Percentiles rank a stretch among this genome's conserved stretches.
These are phyloP conservation scores for Spatholobus suberectus DNA, from an alignment of 306 rosid species.

Conservation along the genomic window DNA sequence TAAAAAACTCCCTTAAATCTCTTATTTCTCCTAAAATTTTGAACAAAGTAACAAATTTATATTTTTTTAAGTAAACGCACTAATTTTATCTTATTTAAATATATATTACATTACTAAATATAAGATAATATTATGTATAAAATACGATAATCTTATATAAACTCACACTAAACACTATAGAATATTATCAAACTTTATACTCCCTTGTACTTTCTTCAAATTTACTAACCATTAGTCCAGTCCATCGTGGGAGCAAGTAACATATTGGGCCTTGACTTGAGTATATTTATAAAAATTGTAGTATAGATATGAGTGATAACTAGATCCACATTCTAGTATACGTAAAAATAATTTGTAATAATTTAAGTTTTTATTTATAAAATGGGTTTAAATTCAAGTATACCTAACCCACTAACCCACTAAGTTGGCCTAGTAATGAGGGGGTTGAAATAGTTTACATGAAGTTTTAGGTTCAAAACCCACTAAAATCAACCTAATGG, in stretches of 20 bases:
- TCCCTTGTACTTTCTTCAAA: not conserved
- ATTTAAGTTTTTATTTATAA: not conserved
- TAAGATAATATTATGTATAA: not conserved
- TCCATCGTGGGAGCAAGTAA: not conserved
- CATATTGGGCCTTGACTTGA: not conserved
- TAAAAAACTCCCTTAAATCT: not conserved
- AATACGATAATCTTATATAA: too few relatives aligned
- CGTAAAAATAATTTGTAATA: not conserved
- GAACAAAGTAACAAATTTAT: not conserved
- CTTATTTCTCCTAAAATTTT: not conserved
- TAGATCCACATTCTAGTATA: not conserved
- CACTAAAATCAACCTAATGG: too few relatives aligned
- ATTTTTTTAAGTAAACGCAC: not conserved
- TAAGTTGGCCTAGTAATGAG: too few relatives aligned
- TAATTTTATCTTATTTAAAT: too few relatives aligned
- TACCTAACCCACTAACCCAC: too few relatives aligned
- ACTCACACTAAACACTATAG: not conserved
- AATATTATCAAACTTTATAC: not conserved
- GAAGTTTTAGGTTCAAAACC: too few relatives aligned
- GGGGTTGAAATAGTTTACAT: too few relatives aligned
- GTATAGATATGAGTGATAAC: not conserved
- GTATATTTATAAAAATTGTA: not conserved
- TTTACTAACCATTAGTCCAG: not conserved
- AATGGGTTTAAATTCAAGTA: not conserved
- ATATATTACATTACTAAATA: too few relatives aligned